Evolutionary conservation across 140 eudicot species (phyloP).

Genomic region (Artemisia princeps): DNA sequence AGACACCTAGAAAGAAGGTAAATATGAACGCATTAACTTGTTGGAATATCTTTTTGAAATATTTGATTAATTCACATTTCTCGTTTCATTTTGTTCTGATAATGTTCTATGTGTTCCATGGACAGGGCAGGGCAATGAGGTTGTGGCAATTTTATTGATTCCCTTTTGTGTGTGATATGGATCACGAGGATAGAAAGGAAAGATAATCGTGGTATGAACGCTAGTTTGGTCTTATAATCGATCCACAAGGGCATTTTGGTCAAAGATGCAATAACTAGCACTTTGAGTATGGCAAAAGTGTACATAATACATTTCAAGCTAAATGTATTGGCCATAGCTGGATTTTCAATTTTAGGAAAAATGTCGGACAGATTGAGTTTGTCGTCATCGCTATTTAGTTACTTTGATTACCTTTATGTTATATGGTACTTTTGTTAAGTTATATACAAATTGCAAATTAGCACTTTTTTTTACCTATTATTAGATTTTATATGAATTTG

Average conservation of each 20-base stretch:
- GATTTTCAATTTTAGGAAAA: slow-evolving; percentile 8
- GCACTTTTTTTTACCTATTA: too few species aligned
- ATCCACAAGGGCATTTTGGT: slow-evolving; percentile 8
- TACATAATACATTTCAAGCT: slow-evolving; percentile 15
- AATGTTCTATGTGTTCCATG: slow-evolving; percentile 10
- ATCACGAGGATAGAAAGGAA: slow-evolving; percentile 11
- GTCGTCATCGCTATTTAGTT: slow-evolving; percentile 10
- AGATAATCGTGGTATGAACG: slow-evolving; percentile 16
- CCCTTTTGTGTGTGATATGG: background rate
- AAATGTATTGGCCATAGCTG: slow-evolving; percentile 5
- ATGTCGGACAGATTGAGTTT: slow-evolving; percentile 6
- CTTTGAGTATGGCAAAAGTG: slow-evolving; percentile 6
- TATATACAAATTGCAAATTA: background rate
- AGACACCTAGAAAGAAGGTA: slow-evolving; percentile 12
- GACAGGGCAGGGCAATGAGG: slow-evolving; percentile 20
- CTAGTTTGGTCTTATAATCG: background rate
- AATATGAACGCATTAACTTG: slow-evolving; percentile 6
- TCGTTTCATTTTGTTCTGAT: background rate
- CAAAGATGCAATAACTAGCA: slow-evolving; percentile 17
- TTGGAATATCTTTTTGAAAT: background rate
- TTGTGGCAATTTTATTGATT: background rate
- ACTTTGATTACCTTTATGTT: slow-evolving; percentile 6
- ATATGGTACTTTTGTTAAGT: background rate
- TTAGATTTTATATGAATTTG: too few species aligned
- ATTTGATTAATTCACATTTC: background rate